These are phyloP conservation scores for Colletotrichum noveboracense DNA, from an alignment of 2,329 filamentous ascomycete genomes.

Conservation along the genomic window DNA sequence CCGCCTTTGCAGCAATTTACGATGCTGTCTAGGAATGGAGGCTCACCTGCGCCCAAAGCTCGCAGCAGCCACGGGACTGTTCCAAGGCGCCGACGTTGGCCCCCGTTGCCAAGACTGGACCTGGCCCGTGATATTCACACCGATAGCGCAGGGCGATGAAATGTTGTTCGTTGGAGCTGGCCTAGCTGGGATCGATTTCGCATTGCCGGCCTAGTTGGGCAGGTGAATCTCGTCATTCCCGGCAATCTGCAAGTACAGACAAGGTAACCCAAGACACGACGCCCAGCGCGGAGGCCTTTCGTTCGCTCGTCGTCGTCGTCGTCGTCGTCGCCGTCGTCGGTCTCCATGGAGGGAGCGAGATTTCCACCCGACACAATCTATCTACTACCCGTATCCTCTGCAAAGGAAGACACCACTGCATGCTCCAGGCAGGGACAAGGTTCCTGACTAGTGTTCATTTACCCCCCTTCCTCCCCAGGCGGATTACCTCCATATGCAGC, in stretches of 20 bases:
- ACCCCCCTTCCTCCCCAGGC: neutral
- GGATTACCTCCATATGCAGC: neutral
- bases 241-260: neutral
- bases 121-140: neutral
- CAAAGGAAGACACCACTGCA: neutral
- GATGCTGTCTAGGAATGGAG: neutral
- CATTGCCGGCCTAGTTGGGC: conserved; percentile 2
- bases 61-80: neutral
- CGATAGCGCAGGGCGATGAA: neutral
- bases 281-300: neutral
- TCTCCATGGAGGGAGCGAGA: neutral
- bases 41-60: neutral
- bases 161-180: neutral
- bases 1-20: neutral
- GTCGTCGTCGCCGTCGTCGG: neutral
- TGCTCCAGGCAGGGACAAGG: neutral
- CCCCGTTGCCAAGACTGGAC: neutral
- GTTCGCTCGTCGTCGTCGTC: neutral
- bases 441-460: neutral
- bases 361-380: neutral
- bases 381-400: neutral
- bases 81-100: neutral
- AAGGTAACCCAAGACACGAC: neutral
- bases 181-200: neutral
- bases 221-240: neutral